phyloP scores from a whole-genome alignment of 768 basidiomycete species.

The Pleurotus tuoliensis region DNA sequence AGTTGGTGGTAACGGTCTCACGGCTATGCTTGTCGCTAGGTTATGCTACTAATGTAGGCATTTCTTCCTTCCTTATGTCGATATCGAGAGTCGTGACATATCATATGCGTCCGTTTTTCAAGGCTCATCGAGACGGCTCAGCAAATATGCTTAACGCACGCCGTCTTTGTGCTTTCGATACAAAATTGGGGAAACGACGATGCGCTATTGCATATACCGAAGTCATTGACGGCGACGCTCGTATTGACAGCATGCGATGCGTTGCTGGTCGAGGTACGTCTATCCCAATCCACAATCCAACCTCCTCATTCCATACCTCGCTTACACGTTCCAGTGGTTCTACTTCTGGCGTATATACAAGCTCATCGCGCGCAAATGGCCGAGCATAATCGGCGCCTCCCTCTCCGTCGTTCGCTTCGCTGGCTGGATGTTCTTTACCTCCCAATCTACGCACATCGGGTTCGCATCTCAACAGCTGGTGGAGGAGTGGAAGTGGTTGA shows the following conservation, averaged over 20 bases:
- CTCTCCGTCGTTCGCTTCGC: not conserved
- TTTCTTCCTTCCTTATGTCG: not conserved
- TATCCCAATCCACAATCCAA: not conserved
- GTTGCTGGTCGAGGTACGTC: not conserved
- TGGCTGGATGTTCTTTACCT: not conserved
- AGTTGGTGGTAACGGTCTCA: not conserved
- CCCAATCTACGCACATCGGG: not conserved
- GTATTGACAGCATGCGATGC: not conserved
- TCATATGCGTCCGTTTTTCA: not conserved
- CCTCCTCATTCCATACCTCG: not conserved
- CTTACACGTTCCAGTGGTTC: not conserved
- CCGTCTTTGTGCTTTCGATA: not conserved
- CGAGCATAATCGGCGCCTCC: not conserved
- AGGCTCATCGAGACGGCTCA: constrained; percentile 5
- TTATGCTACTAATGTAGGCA: not conserved
- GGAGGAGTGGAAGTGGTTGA: not conserved
- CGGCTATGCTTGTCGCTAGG: not conserved
- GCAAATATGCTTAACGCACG: not conserved
- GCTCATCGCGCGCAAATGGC: not conserved
- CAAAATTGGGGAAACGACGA: constrained; percentile 1
- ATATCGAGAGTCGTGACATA: not conserved
- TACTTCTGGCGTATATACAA: constrained; percentile 6
- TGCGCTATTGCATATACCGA: not conserved
- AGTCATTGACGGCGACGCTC: not conserved
- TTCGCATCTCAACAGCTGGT: not conserved